A percentile compares a stretch with the other conserved stretches of the same genome.
Evolutionary conservation across 208 protist species (phyloP).

Genomic region (Angomonas ambiguus): DNA sequence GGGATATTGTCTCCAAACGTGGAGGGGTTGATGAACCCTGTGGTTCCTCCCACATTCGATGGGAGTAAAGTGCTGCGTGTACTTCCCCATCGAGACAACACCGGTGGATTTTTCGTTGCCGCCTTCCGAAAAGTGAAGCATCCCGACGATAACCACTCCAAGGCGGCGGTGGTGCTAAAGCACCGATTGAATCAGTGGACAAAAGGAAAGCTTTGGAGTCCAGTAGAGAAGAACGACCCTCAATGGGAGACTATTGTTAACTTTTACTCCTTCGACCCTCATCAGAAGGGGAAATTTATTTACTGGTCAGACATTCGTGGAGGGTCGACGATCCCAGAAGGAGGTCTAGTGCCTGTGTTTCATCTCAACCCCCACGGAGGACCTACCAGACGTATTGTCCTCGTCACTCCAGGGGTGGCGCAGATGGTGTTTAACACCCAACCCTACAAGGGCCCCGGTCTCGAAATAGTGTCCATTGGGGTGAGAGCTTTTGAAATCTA

Average conservation of each 20-base stretch:
- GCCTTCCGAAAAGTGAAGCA: conserved; percentile 75
- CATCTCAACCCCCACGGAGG: conserved; percentile 82
- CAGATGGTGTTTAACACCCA: conserved; percentile 63
- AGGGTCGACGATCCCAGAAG: neutral
- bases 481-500: conserved; percentile 84
- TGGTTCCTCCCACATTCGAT: conserved; percentile 53
- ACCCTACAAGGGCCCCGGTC: conserved; percentile 87
- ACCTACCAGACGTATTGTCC: conserved; percentile 69
- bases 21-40: conserved; percentile 33
- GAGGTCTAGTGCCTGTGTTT: conserved; percentile 74
- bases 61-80: conserved; percentile 76
- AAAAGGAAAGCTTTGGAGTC: conserved; percentile 76
- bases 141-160: conserved; percentile 22
- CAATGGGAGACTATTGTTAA: conserved; percentile 65
- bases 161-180: conserved; percentile 27
- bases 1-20: conserved; percentile 53
- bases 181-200: conserved; percentile 88
- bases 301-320: conserved; percentile 23
- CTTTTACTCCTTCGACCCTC: conserved; percentile 75
- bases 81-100: conserved; percentile 84
- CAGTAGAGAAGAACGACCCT: conserved; percentile 51
- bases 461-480: conserved; percentile 84
- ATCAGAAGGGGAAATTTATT: conserved; percentile 27
- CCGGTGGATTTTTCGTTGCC: conserved; percentile 89
- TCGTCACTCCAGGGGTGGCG: conserved; percentile 61